phyloP scores from a whole-genome alignment of 371 early-diverging fungal genomes.

The Mucor saturninus region DNA sequence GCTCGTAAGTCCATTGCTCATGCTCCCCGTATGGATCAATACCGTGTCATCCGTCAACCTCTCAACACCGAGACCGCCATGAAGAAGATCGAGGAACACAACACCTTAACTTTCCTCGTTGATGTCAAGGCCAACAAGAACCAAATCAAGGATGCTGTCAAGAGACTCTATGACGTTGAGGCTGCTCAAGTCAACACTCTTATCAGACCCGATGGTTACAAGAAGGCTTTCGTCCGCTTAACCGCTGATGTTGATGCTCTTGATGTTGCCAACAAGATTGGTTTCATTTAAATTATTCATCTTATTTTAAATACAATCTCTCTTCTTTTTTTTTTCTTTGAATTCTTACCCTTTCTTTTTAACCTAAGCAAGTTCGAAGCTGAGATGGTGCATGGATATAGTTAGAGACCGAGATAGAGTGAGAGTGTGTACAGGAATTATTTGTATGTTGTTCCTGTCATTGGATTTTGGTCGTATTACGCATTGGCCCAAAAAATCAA shows the following conservation, averaged over 20 bases:
- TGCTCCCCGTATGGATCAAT: conserved; percentile 78
- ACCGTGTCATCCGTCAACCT: conserved; percentile 89
- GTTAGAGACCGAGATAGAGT: no score
- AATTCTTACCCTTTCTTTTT: no score
- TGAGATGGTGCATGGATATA: no score
- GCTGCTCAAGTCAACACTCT: conserved; percentile 96
- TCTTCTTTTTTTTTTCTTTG: not conserved
- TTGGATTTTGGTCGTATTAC: no score
- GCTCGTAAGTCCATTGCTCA: conserved; percentile 85
- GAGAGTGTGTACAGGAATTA: no score
- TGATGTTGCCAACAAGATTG: conserved; percentile 91
- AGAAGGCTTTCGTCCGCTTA: conserved; percentile 99
- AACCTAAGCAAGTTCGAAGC: no score
- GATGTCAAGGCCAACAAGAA: conserved; percentile 97
- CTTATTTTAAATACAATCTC: not conserved
- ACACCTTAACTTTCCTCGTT: conserved; percentile 97
- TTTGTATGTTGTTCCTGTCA: no score
- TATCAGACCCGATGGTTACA: conserved; percentile 93
- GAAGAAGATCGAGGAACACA: conserved; percentile 98
- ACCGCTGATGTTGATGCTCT: conserved; percentile 95
- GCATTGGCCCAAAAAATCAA: no score
- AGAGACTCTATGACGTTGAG: conserved; percentile 93
- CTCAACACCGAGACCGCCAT: conserved; percentile 98
- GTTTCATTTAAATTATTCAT: conserved; percentile 14
- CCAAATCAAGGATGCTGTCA: conserved; percentile 96